Evolutionary conservation across 129 eudicot species (phyloP).

Genomic region (Lactuca sativa): DNA sequence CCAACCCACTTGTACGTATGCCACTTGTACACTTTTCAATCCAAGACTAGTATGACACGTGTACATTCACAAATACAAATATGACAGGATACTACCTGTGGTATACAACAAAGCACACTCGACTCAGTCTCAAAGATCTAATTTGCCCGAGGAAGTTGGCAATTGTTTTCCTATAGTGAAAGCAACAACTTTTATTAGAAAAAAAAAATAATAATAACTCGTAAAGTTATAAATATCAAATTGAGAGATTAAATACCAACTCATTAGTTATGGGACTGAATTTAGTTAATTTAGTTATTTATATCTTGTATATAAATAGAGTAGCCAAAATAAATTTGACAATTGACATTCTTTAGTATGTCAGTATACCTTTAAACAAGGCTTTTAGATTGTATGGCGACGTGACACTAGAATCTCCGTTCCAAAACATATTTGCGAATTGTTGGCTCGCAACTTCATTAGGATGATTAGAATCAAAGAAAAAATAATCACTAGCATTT

Average conservation of each 20-base stretch:
- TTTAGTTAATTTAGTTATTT: too few relatives aligned
- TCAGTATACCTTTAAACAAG: constrained; percentile 35
- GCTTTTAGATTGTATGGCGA: constrained; percentile 38
- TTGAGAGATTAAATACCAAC: too few relatives aligned
- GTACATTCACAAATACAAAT: neutral
- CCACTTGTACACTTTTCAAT: too few relatives aligned
- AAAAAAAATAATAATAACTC: too few relatives aligned
- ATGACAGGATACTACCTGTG: neutral
- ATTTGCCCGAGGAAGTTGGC: neutral
- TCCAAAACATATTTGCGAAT: constrained; percentile 56
- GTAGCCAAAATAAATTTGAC: too few relatives aligned
- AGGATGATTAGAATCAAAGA: constrained; percentile 53
- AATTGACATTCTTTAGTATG: too few relatives aligned
- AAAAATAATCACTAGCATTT: constrained; percentile 28
- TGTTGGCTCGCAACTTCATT: constrained; percentile 43
- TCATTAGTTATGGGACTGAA: too few relatives aligned
- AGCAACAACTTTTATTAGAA: neutral
- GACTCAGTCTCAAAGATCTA: neutral
- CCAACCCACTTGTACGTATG: too few relatives aligned
- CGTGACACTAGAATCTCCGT: constrained; percentile 24
- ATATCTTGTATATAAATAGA: too few relatives aligned
- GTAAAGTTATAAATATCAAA: too few relatives aligned
- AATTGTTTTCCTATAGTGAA: neutral
- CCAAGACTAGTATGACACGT: neutral
- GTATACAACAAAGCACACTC: neutral